Evolutionary conservation across 2,329 filamentous ascomycete genomes (phyloP).

Genomic region (Cladosporium sp.): DNA sequence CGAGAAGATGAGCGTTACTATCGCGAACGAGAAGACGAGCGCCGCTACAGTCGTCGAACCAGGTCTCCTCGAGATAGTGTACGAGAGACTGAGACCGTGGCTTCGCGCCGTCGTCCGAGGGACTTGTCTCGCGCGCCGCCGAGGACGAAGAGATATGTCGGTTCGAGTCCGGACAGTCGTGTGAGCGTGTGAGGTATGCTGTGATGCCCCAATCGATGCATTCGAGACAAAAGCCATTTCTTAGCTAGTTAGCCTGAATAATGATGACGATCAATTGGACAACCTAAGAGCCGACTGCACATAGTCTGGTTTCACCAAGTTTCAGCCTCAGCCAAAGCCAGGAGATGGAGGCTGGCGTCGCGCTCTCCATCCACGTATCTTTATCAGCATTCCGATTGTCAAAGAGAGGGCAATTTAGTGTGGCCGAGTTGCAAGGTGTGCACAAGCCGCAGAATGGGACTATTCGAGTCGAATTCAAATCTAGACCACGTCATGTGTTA

Average conservation of each 20-base stretch:
- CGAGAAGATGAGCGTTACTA: conserved; percentile 2
- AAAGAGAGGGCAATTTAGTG: background rate
- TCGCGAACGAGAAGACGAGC: background rate
- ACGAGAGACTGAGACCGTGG: background rate
- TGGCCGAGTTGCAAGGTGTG: background rate
- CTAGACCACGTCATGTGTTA: background rate
- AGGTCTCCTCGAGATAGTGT: background rate
- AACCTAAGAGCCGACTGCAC: background rate
- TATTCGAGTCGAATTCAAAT: background rate
- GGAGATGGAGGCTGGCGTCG: background rate
- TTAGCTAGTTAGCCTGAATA: background rate
- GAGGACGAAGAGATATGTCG: conserved; percentile 15
- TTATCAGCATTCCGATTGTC: background rate
- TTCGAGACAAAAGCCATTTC: background rate
- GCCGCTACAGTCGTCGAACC: background rate
- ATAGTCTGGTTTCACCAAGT: background rate
- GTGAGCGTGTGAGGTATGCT: conserved; percentile 5
- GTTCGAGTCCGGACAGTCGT: conserved; percentile 9
- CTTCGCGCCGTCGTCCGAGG: conserved; percentile 47
- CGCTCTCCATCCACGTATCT: background rate
- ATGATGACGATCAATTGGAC: background rate
- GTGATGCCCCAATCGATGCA: background rate
- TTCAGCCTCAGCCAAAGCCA: background rate
- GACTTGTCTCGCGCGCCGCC: conserved; percentile 46
- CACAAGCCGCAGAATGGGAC: background rate